Evolutionary conservation across 2,329 filamentous ascomycete genomes (phyloP), one percentile per base, ranked within the genome.

Genomic region (Pseudocercospora pini-densiflorae): DNA sequence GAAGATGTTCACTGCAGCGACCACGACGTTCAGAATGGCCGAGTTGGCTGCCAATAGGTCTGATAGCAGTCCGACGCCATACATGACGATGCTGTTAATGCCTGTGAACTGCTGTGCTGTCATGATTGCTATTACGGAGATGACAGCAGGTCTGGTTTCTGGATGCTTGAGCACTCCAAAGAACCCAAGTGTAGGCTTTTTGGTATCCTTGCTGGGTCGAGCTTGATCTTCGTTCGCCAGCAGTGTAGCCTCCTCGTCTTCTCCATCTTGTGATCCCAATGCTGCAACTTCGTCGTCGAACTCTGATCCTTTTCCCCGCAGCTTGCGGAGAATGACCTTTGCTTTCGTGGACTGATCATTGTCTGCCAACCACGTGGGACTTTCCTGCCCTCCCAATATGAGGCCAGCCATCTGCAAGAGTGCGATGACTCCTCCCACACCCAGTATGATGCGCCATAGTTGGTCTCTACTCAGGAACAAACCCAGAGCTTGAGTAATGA

Each of bases 1-100:
- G 73, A 92, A 74, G 40, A 99, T 88, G 79, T 98, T 98, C 76
- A 97, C 87, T 12, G 89, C 85, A 0, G 93, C 97, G 66, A 98
- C 93, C 62, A 92, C 81, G 67, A 98, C 94, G 62, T 94, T 97
- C 61, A 99, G 85, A 0, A 96, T 81, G 0, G 91, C 90, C 0
- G 94, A 94, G 68, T 89, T 93, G 55, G 93, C 88, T 3, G 92
- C 91, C 0, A 99, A 86, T 1, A 98, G 86, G 69, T 89, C 89
- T 33, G 91, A 88, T 14, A 99, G 86, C 0, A 99, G 88, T 0
- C 92, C 93, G 5, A 98, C 95, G 1, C 94, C 97, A 80, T 99
- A 99, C 94, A 99, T 97, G 80, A 98, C 91, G 76, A 98, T 94
- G 65, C 91, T 94, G 85, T 99, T 98, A 81, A 98, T 94, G 69